Base-by-base conservation (phyloP, 2,329 filamentous ascomycete genomes). In the Penicillium sp. region DNA sequence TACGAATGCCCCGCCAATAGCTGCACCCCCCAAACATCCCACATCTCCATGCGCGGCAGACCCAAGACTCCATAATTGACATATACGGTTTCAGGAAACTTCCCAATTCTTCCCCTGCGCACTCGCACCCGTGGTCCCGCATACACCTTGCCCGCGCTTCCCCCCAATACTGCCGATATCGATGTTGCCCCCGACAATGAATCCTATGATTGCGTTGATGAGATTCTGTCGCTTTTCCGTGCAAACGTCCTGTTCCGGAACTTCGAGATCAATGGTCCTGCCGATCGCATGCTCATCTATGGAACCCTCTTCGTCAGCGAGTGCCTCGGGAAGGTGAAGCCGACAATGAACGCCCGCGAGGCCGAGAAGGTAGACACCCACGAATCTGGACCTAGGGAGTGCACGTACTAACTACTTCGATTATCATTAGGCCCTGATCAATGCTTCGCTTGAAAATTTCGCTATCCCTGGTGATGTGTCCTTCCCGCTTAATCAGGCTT, bases 181-280 rank as follows among this genome's bases (percentile, higher is more conserved):
- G 78, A 81, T 55, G 74, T 83, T 68, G 92, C 97, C 75, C 89
- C 92, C 50, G 91, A 95, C 75, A 88, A 87, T 77, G 92, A 96
- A 76, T 93, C 90, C 71, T 98, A 98, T 83, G 95, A 99, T 80
- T 91, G 95, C 61, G 85, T 98, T 54, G 95, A 99, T 79, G 95
- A 99, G 81, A 88, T 96, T 51, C 85, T 99, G 54, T 85, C 88
- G 13, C 85, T 98, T 50, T 99, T 98, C 84, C 91, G 95, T 64
- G 93, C 95, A 69, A 98, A 99, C 82, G 97, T 93, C 59, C 93
- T 99, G 78, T 99, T 98, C 84, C 90, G 95, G 71, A 99, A 98
- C 84, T 99, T 99, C 71, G 95, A 98, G 83, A 96, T 98, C 81
- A 93, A 96, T 79, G 95, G 95, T 14, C 90, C 92, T 26, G 93